Evolutionary conservation across 75 land plant genomes (phyloP).

Genomic region (Cunninghamia lanceolata): DNA sequence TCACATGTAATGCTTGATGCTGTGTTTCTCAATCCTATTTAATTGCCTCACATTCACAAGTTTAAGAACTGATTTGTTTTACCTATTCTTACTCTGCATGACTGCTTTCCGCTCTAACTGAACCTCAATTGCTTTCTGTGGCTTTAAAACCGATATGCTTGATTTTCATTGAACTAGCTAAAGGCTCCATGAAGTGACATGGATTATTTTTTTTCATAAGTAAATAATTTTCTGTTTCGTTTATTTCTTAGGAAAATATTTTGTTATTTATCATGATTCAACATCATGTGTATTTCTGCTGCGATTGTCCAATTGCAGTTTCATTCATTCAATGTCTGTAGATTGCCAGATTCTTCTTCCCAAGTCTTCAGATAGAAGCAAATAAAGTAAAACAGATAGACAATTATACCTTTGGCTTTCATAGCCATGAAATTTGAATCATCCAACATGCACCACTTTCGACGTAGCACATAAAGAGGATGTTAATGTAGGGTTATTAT

Average conservation of each 20-base stretch:
- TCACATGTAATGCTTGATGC: neutral
- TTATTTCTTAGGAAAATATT: neutral
- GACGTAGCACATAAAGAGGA: neutral
- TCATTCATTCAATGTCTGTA: neutral
- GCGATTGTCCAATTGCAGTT: neutral
- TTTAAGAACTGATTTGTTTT: conserved; percentile 1
- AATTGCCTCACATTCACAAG: neutral
- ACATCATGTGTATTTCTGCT: neutral
- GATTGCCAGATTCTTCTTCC: neutral
- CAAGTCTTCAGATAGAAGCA: neutral
- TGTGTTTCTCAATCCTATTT: neutral
- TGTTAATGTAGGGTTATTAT: neutral
- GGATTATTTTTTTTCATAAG: neutral
- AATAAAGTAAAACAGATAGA: neutral
- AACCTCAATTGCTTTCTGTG: neutral
- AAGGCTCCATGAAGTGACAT: neutral
- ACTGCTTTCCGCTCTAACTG: neutral
- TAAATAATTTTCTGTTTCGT: neutral
- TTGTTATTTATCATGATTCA: neutral
- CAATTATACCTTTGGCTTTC: neutral
- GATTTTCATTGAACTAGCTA: neutral
- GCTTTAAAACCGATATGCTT: neutral
- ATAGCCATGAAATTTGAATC: neutral
- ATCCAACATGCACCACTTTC: neutral
- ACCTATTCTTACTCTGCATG: neutral